These are phyloP conservation scores for Entophlyctis luteolus DNA, from an alignment of 192 early-diverging fungal genomes.

Conservation along the genomic window DNA sequence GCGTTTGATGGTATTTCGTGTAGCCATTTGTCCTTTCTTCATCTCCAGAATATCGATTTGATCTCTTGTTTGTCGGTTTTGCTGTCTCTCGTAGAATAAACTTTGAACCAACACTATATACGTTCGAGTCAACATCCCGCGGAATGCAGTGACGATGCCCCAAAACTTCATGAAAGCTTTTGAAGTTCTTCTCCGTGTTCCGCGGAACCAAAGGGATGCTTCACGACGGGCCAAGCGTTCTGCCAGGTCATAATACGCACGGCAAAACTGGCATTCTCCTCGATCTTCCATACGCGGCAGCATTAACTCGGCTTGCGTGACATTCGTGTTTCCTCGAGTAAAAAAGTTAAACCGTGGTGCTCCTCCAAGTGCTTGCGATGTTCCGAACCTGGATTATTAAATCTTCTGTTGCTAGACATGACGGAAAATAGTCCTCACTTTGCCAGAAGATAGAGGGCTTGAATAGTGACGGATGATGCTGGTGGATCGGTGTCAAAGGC, in stretches of 20 bases:
- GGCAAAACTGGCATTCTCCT: conserved; percentile 22
- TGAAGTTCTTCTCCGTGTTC: neutral
- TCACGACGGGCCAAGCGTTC: neutral
- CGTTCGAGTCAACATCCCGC: neutral
- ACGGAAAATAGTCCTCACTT: neutral
- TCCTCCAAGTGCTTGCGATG: neutral
- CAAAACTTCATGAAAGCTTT: neutral
- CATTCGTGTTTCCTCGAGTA: neutral
- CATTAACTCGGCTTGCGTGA: neutral
- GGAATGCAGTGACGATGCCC: neutral
- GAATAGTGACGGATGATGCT: neutral
- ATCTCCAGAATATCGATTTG: too few species aligned
- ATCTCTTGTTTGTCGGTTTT: too few species aligned
- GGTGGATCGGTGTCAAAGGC: neutral
- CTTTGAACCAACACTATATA: too few species aligned
- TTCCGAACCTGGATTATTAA: neutral
- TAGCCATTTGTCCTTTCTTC: too few species aligned
- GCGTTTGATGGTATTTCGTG: too few species aligned
- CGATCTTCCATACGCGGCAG: neutral
- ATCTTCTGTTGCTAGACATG: neutral
- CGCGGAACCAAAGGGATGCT: neutral
- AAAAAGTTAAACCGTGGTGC: neutral
- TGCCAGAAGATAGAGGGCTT: conserved; percentile 13
- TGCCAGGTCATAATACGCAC: conserved; percentile 7
- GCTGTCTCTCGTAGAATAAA: too few species aligned